Conservation (phyloP, 2,329 filamentous ascomycete genomes). For the Trichoderma lentiforme region DNA sequence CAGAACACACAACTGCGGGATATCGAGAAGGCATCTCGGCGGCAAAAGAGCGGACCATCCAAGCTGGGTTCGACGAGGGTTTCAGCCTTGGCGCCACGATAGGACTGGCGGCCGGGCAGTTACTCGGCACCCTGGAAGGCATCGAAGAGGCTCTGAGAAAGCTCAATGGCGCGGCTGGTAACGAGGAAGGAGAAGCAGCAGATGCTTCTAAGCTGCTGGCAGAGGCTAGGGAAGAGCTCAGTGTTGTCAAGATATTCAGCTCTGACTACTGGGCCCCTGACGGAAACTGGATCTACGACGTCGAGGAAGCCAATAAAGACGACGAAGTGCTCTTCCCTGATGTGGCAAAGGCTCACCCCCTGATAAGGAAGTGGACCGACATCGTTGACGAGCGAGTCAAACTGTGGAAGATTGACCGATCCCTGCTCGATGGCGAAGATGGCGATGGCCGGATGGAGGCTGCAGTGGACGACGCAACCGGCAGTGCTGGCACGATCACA, state of each 20-base stretch:
- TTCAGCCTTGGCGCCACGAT: slow-evolving; percentile 80
- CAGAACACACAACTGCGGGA: slow-evolving; percentile 76
- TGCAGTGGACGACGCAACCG: slow-evolving; percentile 2
- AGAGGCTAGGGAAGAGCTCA: slow-evolving; percentile 57
- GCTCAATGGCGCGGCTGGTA: slow-evolving; percentile 13
- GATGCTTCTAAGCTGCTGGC: slow-evolving; percentile 36
- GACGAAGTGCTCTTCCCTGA: slow-evolving; percentile 54
- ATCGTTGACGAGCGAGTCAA: slow-evolving; percentile 32
- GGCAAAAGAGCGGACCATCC: slow-evolving; percentile 73
- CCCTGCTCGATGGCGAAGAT: slow-evolving; percentile 33
- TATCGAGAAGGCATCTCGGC: slow-evolving; percentile 83
- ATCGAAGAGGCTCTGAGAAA: slow-evolving; percentile 49
- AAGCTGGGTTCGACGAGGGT: slow-evolving; percentile 88
- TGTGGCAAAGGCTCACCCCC: slow-evolving; percentile 65
- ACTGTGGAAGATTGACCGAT: slow-evolving; percentile 34
- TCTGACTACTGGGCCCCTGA: slow-evolving; percentile 64
- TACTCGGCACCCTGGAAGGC: slow-evolving; percentile 76
- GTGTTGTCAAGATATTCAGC: slow-evolving; percentile 60
- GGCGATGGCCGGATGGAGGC: slow-evolving; percentile 9
- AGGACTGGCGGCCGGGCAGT: slow-evolving; percentile 68
- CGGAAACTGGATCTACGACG: slow-evolving; percentile 67
- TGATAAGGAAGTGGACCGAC: slow-evolving; percentile 60
- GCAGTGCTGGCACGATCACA: not conserved
- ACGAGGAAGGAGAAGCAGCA: slow-evolving; percentile 23
- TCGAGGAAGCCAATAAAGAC: slow-evolving; percentile 38